A percentile compares a stretch with the other conserved stretches of the same genome.
Evolutionary conservation across 2,329 filamentous ascomycete genomes (phyloP).

Genomic region (Fusarium sp.): DNA sequence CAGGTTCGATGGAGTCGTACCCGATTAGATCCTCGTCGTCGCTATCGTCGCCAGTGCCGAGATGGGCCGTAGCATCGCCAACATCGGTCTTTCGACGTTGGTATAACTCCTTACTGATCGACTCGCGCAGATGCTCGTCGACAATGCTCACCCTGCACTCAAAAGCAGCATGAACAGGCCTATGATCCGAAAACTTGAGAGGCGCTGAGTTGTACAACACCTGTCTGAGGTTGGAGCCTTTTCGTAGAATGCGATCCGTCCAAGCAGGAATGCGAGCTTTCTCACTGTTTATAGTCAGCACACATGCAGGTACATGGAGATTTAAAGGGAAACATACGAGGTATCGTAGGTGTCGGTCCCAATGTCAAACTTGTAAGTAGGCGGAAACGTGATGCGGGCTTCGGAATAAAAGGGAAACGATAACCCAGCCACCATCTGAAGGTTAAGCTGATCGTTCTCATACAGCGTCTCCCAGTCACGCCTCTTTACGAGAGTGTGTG

Average conservation of each 20-base stretch:
- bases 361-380: slow-evolving; percentile 96
- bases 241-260: slow-evolving; percentile 93
- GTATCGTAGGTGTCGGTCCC: slow-evolving; percentile 91
- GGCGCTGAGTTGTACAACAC: slow-evolving; percentile 84
- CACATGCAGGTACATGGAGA: background rate
- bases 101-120: slow-evolving; percentile 80
- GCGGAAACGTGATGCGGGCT: slow-evolving; percentile 85
- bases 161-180: slow-evolving; percentile 93
- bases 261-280: slow-evolving; percentile 96
- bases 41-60: slow-evolving; percentile 63
- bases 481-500: slow-evolving; percentile 77
- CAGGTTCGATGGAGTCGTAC: slow-evolving; percentile 85
- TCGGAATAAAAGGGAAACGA: slow-evolving; percentile 94
- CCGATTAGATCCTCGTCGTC: slow-evolving; percentile 85
- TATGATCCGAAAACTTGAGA: slow-evolving; percentile 90
- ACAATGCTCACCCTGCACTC: slow-evolving; percentile 84
- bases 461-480: slow-evolving; percentile 82
- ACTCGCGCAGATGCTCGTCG: slow-evolving; percentile 77
- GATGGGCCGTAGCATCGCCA: slow-evolving; percentile 69
- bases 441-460: slow-evolving; percentile 93
- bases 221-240: slow-evolving; percentile 85
- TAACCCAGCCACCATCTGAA: slow-evolving; percentile 94
- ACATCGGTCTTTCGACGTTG: slow-evolving; percentile 73
- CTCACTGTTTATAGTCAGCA: slow-evolving; percentile 65
- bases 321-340: slow-evolving; percentile 66